A percentile compares a stretch with the other conserved stretches of the same genome.
Conservation (phyloP, 2,329 filamentous ascomycete genomes). For the Botrytis medusae region DNA sequence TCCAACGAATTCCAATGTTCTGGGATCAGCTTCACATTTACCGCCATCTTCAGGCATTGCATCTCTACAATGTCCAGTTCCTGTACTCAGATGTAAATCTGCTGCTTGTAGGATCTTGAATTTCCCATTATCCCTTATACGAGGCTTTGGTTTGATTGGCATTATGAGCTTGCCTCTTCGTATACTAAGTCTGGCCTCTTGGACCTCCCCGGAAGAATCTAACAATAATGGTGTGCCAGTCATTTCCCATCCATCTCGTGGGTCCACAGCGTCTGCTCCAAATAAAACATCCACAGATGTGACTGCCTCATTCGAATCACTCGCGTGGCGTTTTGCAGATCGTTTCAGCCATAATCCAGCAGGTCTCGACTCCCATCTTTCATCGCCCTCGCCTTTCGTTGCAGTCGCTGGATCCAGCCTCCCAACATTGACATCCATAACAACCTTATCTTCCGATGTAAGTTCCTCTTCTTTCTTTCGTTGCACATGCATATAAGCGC, state of each 20-base stretch:
- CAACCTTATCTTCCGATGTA: constrained; percentile 57
- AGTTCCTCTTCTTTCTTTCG: constrained; percentile 70
- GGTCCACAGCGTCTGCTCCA: constrained; percentile 78
- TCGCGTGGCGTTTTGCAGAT: constrained; percentile 50
- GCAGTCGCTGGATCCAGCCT: constrained; percentile 57
- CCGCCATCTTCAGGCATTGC: constrained; percentile 76
- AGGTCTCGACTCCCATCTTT: constrained; percentile 64
- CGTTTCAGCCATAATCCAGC: constrained; percentile 68
- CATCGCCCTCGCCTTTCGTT: constrained; percentile 52
- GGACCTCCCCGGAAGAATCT: constrained; percentile 58
- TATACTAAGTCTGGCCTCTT: constrained; percentile 74
- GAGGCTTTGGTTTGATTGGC: constrained; percentile 67
- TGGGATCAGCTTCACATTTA: constrained; percentile 85
- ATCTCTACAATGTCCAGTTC: constrained; percentile 81
- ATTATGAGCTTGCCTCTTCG: constrained; percentile 68
- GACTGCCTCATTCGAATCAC: constrained; percentile 48
- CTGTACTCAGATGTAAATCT: constrained; percentile 93
- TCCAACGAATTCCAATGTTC: constrained; percentile 86
- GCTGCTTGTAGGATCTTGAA: constrained; percentile 98
- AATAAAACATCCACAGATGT: constrained; percentile 71
- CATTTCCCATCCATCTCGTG: constrained; percentile 80
- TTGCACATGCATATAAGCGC: constrained; percentile 67
- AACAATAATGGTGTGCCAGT: constrained; percentile 72
- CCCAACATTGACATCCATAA: constrained; percentile 64
- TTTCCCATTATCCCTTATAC: constrained; percentile 82